A percentile compares a stretch with the other conserved stretches of the same genome.
Evolutionary conservation across 208 protist genomes (phyloP).

Genomic region (Acanthamoeba culbertsoni): DNA sequence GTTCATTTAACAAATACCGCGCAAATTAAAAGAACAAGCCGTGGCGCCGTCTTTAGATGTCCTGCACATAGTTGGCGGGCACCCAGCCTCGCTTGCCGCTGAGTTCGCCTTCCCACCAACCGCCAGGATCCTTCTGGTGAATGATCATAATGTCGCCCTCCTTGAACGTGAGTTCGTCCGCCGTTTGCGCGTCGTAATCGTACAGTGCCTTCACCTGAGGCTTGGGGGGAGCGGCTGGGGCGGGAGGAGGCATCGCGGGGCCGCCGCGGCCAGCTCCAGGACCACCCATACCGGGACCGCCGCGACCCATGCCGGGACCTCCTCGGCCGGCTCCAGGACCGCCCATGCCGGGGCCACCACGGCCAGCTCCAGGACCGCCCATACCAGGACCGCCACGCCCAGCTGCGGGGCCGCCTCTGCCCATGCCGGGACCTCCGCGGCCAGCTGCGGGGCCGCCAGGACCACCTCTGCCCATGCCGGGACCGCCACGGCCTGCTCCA

Average conservation of each 20-base stretch:
- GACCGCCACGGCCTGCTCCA: conserved; percentile 9
- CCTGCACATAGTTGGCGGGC: conserved; percentile 74
- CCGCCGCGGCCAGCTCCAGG: background rate
- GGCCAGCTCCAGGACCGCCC: conserved; percentile 13
- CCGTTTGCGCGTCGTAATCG: conserved; percentile 75
- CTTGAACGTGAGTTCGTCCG: conserved; percentile 77
- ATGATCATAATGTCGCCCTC: conserved; percentile 79
- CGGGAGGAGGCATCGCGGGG: background rate
- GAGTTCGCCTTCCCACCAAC: conserved; percentile 80
- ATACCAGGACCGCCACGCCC: background rate
- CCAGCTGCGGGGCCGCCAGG: conserved; percentile 19
- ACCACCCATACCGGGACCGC: background rate
- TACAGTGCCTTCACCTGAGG: conserved; percentile 73
- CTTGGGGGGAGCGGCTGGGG: background rate
- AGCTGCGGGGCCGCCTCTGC: background rate
- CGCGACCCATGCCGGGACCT: background rate
- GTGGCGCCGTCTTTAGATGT: too few species aligned
- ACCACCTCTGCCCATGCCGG: background rate
- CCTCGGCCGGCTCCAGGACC: background rate
- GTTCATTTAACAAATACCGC: too few species aligned
- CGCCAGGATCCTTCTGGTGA: conserved; percentile 70
- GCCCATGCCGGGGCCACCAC: background rate
- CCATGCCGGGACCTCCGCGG: conserved; percentile 56
- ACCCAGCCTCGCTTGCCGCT: conserved; percentile 74
- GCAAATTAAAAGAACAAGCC: too few species aligned